A percentile compares a stretch with the other conserved stretches of the same genome.
These are phyloP conservation scores for Diplodia scrobiculata DNA, from an alignment of 2,329 filamentous ascomycete genomes.

Conservation along the genomic window DNA sequence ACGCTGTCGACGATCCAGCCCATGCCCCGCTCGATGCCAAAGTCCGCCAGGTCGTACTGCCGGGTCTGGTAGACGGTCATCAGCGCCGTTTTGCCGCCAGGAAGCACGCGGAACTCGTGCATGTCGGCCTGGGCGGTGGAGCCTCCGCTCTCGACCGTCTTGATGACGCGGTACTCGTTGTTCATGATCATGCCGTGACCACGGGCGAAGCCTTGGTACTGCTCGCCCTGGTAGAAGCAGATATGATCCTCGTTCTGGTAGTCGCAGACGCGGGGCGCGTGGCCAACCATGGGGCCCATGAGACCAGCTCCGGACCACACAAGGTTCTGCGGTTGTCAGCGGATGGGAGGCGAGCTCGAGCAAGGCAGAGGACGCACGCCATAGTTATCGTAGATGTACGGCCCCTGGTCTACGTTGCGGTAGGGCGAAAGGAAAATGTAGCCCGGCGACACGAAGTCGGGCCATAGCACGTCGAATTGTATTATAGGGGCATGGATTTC, in stretches of 20 bases:
- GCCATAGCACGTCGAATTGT: conserved; percentile 31
- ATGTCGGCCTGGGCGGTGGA: conserved; percentile 53
- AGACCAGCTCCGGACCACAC: conserved; percentile 53
- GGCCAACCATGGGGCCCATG: conserved; percentile 54
- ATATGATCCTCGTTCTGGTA: conserved; percentile 54
- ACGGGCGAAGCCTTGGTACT: conserved; percentile 55
- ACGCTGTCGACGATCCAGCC: conserved; percentile 57
- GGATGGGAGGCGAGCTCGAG: neutral
- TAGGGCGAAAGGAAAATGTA: conserved; percentile 58
- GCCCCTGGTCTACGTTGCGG: conserved; percentile 52
- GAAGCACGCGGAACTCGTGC: conserved; percentile 56
- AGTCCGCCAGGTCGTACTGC: conserved; percentile 52
- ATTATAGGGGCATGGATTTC: conserved; percentile 46
- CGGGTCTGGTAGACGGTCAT: conserved; percentile 46
- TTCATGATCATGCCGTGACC: conserved; percentile 59
- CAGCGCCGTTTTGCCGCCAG: conserved; percentile 47
- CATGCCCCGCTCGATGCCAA: conserved; percentile 47
- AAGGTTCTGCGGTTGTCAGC: conserved; percentile 44
- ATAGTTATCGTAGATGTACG: conserved; percentile 56
- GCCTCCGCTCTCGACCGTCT: conserved; percentile 48
- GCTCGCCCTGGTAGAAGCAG: conserved; percentile 57
- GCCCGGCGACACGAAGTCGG: conserved; percentile 40
- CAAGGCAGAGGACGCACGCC: conserved; percentile 42
- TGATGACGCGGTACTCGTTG: conserved; percentile 53
- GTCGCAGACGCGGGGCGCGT: conserved; percentile 53